Conservation (phyloP, 2,329 filamentous ascomycete species). For the Dryadomyces sulphureus region DNA sequence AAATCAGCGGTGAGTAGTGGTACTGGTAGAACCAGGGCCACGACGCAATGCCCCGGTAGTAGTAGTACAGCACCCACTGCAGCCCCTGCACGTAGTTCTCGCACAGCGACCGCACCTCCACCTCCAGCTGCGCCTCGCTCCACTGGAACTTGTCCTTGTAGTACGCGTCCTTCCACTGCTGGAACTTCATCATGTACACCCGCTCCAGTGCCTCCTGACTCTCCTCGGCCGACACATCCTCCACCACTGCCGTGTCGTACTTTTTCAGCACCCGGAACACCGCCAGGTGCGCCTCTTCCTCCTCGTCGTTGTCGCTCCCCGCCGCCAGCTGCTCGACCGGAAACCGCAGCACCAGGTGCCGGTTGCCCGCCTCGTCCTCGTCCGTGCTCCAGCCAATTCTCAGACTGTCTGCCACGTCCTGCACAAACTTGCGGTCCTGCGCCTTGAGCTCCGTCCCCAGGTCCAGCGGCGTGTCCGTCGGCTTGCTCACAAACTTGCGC, state of each 20-base stretch:
- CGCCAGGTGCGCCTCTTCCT: slow-evolving; percentile 73
- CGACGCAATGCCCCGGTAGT: slow-evolving; percentile 90
- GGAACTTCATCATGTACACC: slow-evolving; percentile 82
- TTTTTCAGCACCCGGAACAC: slow-evolving; percentile 73
- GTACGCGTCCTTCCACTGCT: slow-evolving; percentile 87
- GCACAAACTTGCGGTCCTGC: slow-evolving; percentile 81
- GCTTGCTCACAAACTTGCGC: slow-evolving; percentile 66
- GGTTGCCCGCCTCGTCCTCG: slow-evolving; percentile 39
- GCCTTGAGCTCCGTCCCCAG: slow-evolving; percentile 61
- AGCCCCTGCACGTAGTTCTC: slow-evolving; percentile 97
- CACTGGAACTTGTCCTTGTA: slow-evolving; percentile 83
- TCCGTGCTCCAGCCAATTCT: slow-evolving; percentile 43
- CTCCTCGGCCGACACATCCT: slow-evolving; percentile 67
- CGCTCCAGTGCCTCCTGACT: slow-evolving; percentile 64
- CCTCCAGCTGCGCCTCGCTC: slow-evolving; percentile 59
- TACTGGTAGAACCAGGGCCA: slow-evolving; percentile 98
- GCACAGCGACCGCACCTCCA: slow-evolving; percentile 65
- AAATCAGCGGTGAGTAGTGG: slow-evolving; percentile 92
- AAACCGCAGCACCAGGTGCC: slow-evolving; percentile 35
- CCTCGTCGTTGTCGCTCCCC: slow-evolving; percentile 47
- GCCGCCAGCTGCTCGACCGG: slow-evolving; percentile 21
- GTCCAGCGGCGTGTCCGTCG: slow-evolving; percentile 51
- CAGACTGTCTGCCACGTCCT: slow-evolving; percentile 60
- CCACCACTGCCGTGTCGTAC: slow-evolving; percentile 79
- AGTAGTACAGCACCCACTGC: slow-evolving; percentile 97